These are phyloP conservation scores for Rosa hybrid DNA, from an alignment of 331 rosid species.

Conservation along the genomic window DNA sequence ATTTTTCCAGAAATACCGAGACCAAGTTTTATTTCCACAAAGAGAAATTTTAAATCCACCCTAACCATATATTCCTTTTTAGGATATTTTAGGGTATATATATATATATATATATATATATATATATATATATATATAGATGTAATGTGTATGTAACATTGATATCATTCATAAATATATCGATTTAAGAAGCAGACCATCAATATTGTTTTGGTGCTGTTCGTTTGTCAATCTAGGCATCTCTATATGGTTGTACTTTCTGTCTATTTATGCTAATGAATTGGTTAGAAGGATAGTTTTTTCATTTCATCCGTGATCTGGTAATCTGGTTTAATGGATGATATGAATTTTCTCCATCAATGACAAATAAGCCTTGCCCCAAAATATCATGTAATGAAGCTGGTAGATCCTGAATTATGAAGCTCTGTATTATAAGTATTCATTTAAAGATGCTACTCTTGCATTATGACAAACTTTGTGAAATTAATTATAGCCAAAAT, in stretches of 20 bases:
- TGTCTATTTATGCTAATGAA: no score
- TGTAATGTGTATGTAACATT: not conserved
- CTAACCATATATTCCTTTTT: not conserved
- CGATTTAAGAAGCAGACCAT: no score
- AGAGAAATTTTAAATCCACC: conserved; percentile 56
- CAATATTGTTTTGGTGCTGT: no score
- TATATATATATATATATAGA: not conserved
- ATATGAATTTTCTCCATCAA: not conserved
- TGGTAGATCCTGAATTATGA: not conserved
- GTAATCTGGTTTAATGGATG: no score
- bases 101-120: no score
- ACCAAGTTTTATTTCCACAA: conserved; percentile 91
- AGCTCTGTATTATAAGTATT: not conserved
- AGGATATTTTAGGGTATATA: not conserved
- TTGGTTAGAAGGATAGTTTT: no score
- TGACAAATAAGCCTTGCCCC: no score
- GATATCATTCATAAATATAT: no score
- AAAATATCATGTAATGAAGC: not conserved
- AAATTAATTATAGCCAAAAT: not conserved
- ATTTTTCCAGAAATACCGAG: conserved; percentile 71
- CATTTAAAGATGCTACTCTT: not conserved
- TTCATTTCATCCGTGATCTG: no score
- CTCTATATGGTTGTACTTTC: no score
- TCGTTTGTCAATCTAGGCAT: no score
- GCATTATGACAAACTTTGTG: not conserved